Base-by-base conservation (phyloP, 2,329 filamentous ascomycete genomes). In the Epichloe scottii region DNA sequence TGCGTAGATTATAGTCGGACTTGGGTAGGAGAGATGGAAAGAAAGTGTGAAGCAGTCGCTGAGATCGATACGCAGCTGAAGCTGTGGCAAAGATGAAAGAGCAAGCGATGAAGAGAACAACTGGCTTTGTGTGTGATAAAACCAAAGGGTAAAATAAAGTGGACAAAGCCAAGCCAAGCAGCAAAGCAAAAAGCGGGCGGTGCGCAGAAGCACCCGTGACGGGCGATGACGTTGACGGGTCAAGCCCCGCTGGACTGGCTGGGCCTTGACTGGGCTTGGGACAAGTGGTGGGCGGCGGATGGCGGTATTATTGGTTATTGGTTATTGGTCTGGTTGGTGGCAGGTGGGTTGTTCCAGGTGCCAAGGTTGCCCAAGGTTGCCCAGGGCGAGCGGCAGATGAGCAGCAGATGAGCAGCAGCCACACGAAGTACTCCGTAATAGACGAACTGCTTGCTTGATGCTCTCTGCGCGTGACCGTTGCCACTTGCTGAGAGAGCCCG, bases 161-260 rank as follows among this genome's bases (percentile, higher is more conserved):
- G 35, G 35, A 38, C 12, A n/a, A 38, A 38, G 35, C 35, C 15
- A n/a, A n/a, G 26, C 4, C 41, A 8, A 30, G 41, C 14, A 14
- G 23, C 10, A 11, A 21, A 14, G 43, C 15, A 44, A 4, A n/a
- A 30, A 15, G 15, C 4, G 8, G 14, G 14, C 41, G 26, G 40
- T 23, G 19, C 21, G 17, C 39, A 42, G 40, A 12, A 43, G 21
- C 41, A 43, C 2, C 12, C 26, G 26, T 26, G 14, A 44, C 21
- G 41, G 34, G 49, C 45, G 49, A 55, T 55, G 54, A 55, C 54
- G 54, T 55, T 53, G 50, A 44, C 21, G 38, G 39, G 23, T 38
- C 38, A 33, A 39, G 50, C 51, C 47, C 47, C 47, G 42, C 51
- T 42, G 23, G 45, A 39, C 33, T 26, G 46, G 46, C 34, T 35